Evolutionary conservation across 2,329 filamentous ascomycete genomes (phyloP).

Genomic region (Colletotrichum salicis): DNA sequence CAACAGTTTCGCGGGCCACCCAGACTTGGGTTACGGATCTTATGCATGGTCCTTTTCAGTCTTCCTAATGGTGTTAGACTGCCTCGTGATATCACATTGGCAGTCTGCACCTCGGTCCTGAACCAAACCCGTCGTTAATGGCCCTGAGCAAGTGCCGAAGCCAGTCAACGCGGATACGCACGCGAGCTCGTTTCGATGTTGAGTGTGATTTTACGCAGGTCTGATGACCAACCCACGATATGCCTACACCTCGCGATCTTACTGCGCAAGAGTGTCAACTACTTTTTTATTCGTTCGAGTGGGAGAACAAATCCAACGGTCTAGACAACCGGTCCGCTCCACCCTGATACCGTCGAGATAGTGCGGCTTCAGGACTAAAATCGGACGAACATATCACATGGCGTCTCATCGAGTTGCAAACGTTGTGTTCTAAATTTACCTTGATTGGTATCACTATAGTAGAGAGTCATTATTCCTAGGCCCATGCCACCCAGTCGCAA

Average conservation of each 20-base stretch:
- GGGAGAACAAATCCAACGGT: slow-evolving; percentile 72
- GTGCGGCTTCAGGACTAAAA: slow-evolving; percentile 73
- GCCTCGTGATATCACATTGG: slow-evolving; percentile 30
- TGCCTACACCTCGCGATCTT: slow-evolving; percentile 70
- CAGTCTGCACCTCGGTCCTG: not conserved
- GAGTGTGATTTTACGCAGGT: not conserved
- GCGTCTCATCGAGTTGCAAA: not conserved
- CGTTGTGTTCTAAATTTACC: not conserved
- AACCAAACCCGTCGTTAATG: not conserved
- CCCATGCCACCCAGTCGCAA: not conserved
- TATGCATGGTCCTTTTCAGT: slow-evolving; percentile 19
- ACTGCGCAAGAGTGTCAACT: slow-evolving; percentile 70
- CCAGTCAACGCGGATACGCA: not conserved
- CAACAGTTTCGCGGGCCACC: not conserved
- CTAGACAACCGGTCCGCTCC: slow-evolving; percentile 76
- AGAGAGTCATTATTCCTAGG: not conserved
- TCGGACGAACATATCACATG: slow-evolving; percentile 63
- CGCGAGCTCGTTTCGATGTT: not conserved
- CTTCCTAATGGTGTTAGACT: slow-evolving; percentile 28
- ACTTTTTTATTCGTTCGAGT: slow-evolving; percentile 63
- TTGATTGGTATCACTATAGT: not conserved
- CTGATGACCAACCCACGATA: slow-evolving; percentile 57
- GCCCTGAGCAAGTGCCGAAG: slow-evolving; percentile 1
- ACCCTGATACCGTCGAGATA: slow-evolving; percentile 69
- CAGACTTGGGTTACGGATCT: not conserved